phyloP scores from a whole-genome alignment of 768 basidiomycete species.

The Pleurotus ostreatus region DNA sequence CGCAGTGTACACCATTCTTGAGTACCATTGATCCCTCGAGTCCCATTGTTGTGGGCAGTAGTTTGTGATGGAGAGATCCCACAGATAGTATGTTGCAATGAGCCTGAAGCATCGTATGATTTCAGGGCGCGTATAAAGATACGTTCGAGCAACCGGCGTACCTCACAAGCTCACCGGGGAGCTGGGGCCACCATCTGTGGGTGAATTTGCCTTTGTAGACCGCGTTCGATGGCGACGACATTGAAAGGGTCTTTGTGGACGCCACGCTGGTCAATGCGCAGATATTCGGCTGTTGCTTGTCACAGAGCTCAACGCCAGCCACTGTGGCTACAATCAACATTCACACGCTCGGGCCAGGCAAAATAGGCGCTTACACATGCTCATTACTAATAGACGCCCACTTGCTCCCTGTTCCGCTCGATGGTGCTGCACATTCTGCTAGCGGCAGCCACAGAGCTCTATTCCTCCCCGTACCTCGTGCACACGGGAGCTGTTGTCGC shows the following conservation, averaged over 20 bases:
- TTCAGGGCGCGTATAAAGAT: slow-evolving; percentile 13
- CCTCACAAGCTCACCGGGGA: slow-evolving; percentile 61
- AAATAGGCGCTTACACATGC: no score
- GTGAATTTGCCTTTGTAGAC: slow-evolving; percentile 58
- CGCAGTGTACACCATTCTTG: slow-evolving; percentile 55
- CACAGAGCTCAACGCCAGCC: no score
- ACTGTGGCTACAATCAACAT: no score
- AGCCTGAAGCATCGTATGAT: slow-evolving; percentile 30
- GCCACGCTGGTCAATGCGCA: slow-evolving; percentile 38
- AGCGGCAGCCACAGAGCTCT: slow-evolving; percentile 32
- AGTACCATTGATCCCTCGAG: slow-evolving; percentile 53
- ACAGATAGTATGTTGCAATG: slow-evolving; percentile 58
- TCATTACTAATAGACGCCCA: no score
- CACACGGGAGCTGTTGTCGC: slow-evolving; percentile 46
- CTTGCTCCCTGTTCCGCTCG: no score
- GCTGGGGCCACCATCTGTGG: slow-evolving; percentile 55
- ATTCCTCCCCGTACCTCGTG: slow-evolving; percentile 56
- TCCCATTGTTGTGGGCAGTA: slow-evolving; percentile 49
- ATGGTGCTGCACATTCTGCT: slow-evolving; percentile 56
- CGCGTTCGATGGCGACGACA: slow-evolving; percentile 20
- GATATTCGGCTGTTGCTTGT: slow-evolving; percentile 12
- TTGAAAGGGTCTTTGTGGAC: neutral
- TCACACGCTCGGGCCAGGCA: no score
- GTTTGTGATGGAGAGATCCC: slow-evolving; percentile 35
- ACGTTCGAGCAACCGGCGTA: slow-evolving; percentile 13